phyloP scores from a whole-genome alignment of 768 basidiomycete genomes.

The Tulasnella sp. region DNA sequence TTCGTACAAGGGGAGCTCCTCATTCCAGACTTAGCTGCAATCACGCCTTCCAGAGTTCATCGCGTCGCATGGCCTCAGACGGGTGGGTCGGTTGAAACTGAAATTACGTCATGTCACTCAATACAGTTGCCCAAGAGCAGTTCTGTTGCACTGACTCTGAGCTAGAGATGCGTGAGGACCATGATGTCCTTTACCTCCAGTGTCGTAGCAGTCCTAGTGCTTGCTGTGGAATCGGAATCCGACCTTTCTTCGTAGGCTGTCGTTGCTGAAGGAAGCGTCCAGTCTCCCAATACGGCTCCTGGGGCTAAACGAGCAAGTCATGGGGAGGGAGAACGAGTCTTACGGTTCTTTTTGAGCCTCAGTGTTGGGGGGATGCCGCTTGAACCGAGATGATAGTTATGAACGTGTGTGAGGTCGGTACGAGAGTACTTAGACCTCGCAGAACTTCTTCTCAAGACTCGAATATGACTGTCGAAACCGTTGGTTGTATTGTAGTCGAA shows the following conservation, averaged over 20 bases:
- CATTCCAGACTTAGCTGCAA: constrained; percentile 93
- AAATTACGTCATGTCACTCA: neutral
- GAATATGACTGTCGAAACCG: too few relatives aligned
- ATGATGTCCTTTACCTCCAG: constrained; percentile 61
- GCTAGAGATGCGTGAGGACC: constrained; percentile 44
- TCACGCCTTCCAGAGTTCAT: constrained; percentile 65
- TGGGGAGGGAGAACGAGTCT: constrained; percentile 92
- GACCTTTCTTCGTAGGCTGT: constrained; percentile 93
- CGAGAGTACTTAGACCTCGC: too few relatives aligned
- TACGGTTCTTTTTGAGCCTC: constrained; percentile 78
- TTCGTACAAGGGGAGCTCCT: constrained; percentile 90
- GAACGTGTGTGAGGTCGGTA: too few relatives aligned
- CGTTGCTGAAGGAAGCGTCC: constrained; percentile 93
- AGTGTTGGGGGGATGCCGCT: constrained; percentile 39
- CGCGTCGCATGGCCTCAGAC: constrained; percentile 77
- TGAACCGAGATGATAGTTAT: neutral
- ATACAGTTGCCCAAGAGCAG: neutral
- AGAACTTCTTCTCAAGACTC: too few relatives aligned
- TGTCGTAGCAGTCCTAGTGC: constrained; percentile 65
- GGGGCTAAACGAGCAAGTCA: constrained; percentile 86
- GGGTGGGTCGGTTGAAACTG: constrained; percentile 91
- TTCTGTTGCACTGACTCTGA: constrained; percentile 45
- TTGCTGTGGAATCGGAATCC: constrained; percentile 83
- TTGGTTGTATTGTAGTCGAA: too few relatives aligned
- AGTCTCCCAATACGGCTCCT: constrained; percentile 91